A percentile compares a stretch with the other conserved stretches of the same genome.
Evolutionary conservation across 257 asterid species (phyloP).

Genomic region (Nicotiana knightiana): DNA sequence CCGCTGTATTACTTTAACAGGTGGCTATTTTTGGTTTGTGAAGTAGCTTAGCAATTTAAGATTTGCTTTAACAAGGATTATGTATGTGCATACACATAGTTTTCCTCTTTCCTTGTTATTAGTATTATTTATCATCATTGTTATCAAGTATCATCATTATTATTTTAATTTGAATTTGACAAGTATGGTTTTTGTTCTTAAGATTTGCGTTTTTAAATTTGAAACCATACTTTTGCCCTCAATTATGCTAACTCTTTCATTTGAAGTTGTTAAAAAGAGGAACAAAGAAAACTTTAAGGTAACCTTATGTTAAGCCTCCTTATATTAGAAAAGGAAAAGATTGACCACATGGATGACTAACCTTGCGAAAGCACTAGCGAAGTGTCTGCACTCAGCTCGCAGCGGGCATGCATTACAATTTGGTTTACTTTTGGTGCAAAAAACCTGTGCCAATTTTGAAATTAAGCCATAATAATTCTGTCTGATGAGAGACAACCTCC

Average conservation of each 20-base stretch:
- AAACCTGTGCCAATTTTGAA: conserved; percentile 53
- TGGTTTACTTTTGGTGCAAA: conserved; percentile 94
- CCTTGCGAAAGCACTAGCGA: conserved; percentile 98
- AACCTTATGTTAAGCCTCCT: background rate
- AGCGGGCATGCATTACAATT: conserved; percentile 96
- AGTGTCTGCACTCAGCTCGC: conserved; percentile 94
- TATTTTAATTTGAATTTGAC: background rate
- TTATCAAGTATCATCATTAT: background rate
- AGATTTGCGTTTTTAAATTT: background rate
- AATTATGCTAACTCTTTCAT: background rate
- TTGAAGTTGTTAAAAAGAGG: background rate
- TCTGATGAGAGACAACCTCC: background rate
- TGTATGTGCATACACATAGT: background rate
- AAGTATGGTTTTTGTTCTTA: background rate
- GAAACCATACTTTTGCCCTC: background rate
- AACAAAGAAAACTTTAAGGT: conserved; percentile 5
- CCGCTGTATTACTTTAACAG: background rate
- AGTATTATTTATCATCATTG: background rate
- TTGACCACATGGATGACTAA: conserved; percentile 28
- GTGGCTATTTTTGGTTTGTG: background rate
- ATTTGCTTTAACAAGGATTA: background rate
- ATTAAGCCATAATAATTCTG: conserved; percentile 1
- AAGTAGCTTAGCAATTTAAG: background rate
- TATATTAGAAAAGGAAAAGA: background rate
- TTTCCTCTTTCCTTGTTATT: background rate